phyloP scores from a whole-genome alignment of 2,329 filamentous ascomycete species.

The Byssochlamys sp. region DNA sequence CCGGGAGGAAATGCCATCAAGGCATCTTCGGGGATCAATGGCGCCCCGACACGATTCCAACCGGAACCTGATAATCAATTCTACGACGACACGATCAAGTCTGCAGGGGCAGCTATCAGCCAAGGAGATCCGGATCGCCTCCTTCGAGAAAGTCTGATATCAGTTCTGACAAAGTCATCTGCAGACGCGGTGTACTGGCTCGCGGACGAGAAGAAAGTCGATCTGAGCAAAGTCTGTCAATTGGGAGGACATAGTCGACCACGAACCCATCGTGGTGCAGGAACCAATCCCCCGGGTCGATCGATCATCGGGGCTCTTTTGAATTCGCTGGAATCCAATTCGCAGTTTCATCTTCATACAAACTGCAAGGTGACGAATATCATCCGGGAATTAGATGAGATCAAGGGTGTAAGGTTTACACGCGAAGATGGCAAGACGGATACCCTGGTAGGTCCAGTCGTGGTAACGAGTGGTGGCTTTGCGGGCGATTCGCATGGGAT shows the following conservation, averaged over 20 bases:
- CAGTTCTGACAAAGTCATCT: conserved; percentile 41
- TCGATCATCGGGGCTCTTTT: conserved; percentile 50
- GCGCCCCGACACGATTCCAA: conserved; percentile 51
- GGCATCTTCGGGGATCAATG: conserved; percentile 58
- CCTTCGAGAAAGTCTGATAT: conserved; percentile 38
- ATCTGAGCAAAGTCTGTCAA: conserved; percentile 49
- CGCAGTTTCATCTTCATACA: conserved; percentile 45
- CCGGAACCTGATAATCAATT: conserved; percentile 31
- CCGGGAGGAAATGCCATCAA: conserved; percentile 59
- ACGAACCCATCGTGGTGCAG: conserved; percentile 50
- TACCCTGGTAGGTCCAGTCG: conserved; percentile 43
- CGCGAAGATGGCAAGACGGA: conserved; percentile 20
- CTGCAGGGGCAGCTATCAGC: conserved; percentile 37
- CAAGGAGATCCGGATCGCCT: conserved; percentile 14
- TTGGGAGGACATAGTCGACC: conserved; percentile 51
- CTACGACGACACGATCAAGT: conserved; percentile 48
- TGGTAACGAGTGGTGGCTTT: conserved; percentile 55
- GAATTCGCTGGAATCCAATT: conserved; percentile 40
- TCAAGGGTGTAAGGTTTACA: conserved; percentile 46
- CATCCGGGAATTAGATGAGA: conserved; percentile 22
- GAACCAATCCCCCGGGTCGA: conserved; percentile 49
- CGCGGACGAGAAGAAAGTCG: conserved; percentile 47
- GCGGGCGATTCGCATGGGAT: conserved; percentile 52
- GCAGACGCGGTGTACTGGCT: conserved; percentile 48
- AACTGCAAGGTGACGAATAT: conserved; percentile 46